phyloP scores from a whole-genome alignment of 2,329 filamentous ascomycete genomes.

The Stemphylium beticola region DNA sequence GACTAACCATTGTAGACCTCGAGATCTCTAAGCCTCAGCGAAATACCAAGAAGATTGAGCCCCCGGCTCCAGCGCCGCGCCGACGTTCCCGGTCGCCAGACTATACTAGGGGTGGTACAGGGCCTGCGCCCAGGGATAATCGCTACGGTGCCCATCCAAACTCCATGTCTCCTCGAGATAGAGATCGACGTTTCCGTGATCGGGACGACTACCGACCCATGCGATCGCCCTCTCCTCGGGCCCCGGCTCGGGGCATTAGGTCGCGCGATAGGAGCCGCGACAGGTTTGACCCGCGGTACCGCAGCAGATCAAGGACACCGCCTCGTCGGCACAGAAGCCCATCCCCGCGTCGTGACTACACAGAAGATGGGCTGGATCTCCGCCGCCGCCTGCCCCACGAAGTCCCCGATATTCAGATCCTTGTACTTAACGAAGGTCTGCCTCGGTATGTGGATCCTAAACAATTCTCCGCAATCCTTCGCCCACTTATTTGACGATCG shows the following conservation, averaged over 20 bases:
- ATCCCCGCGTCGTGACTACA: conserved; percentile 66
- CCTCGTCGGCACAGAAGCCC: conserved; percentile 72
- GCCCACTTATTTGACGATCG: neutral
- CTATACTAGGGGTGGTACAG: conserved; percentile 55
- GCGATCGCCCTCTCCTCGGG: conserved; percentile 55
- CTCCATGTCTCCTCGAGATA: conserved; percentile 49
- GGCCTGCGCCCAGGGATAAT: conserved; percentile 56
- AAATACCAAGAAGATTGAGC: conserved; percentile 67
- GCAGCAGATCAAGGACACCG: conserved; percentile 70
- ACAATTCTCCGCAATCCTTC: neutral
- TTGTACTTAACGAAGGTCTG: conserved; percentile 75
- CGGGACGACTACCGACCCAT: conserved; percentile 64
- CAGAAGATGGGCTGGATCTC: conserved; percentile 68
- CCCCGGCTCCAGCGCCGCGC: conserved; percentile 45
- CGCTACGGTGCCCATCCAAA: conserved; percentile 46
- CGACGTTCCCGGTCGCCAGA: conserved; percentile 70
- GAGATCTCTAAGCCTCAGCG: conserved; percentile 90
- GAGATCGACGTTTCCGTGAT: conserved; percentile 62
- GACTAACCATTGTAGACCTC: conserved; percentile 66
- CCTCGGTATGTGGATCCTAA: conserved; percentile 32
- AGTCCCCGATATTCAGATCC: conserved; percentile 87
- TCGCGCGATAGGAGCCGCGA: conserved; percentile 52
- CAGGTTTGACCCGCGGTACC: conserved; percentile 57
- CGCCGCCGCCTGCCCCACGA: conserved; percentile 75
- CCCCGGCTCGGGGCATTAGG: conserved; percentile 45